A percentile compares a stretch with the other conserved stretches of the same genome.
These are phyloP conservation scores for Vaccinium vitisidaea DNA, from an alignment of 148 eudicot species.

Conservation along the genomic window DNA sequence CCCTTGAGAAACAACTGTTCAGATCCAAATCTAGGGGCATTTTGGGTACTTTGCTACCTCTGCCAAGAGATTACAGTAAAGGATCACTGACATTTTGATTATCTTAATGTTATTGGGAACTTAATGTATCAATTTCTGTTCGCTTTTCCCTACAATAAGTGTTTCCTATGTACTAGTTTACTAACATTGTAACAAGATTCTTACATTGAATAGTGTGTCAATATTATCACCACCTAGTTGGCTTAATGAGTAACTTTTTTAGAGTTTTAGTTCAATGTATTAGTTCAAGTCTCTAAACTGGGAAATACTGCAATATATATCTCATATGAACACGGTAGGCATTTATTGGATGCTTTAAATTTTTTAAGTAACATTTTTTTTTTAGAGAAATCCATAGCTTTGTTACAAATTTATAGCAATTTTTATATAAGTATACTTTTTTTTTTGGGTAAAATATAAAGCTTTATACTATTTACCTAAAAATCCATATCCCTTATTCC, in stretches of 20 bases:
- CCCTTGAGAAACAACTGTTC: not conserved
- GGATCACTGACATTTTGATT: constrained; percentile 25
- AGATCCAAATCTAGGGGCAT: constrained; percentile 12
- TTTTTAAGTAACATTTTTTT: not conserved
- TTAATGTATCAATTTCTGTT: not conserved
- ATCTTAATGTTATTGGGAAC: constrained; percentile 14
- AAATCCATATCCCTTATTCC: not conserved
- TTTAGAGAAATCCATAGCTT: not conserved
- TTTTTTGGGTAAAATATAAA: too few species aligned
- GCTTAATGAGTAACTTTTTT: not conserved
- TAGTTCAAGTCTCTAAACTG: not conserved
- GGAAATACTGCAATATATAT: not conserved
- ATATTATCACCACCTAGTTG: not conserved
- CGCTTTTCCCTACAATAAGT: constrained; percentile 14
- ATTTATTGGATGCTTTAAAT: not conserved
- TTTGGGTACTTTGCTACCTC: constrained; percentile 7
- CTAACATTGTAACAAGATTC: not conserved
- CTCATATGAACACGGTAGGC: too few species aligned
- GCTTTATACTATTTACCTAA: not conserved
- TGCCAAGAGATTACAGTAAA: not conserved
- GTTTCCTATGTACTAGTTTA: not conserved
- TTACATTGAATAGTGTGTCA: not conserved
- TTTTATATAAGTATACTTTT: too few species aligned
- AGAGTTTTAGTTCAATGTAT: not conserved
- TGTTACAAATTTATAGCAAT: not conserved